A percentile compares a stretch with the other conserved stretches of the same genome.
Evolutionary conservation across 352 stramenopile genomes (phyloP).

Genomic region (Blastocystis sp.): DNA sequence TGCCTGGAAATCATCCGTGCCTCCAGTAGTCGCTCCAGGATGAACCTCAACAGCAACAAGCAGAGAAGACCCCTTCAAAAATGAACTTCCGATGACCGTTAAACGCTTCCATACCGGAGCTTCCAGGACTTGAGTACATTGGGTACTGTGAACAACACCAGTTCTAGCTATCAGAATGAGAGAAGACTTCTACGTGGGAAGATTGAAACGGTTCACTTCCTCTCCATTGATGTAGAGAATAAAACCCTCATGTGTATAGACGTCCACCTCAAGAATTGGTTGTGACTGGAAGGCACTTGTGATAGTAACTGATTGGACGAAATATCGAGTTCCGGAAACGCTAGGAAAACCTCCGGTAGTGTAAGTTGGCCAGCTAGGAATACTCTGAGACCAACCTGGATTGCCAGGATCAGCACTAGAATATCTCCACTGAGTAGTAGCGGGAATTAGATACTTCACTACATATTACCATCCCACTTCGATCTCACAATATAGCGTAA

Average conservation of each 20-base stretch:
- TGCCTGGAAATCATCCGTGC: constrained; percentile 42
- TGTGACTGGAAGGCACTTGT: neutral
- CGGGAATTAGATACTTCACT: constrained; percentile 7
- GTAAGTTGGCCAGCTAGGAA: constrained; percentile 1
- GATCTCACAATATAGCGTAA: constrained; percentile 19
- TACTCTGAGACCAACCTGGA: neutral
- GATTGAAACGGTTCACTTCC: constrained; percentile 54
- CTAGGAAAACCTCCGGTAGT: neutral
- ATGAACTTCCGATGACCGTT: neutral
- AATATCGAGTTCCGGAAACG: constrained; percentile 12
- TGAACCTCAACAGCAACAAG: constrained; percentile 53
- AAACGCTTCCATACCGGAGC: neutral
- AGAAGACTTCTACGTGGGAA: neutral
- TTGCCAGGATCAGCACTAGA: neutral
- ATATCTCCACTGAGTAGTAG: constrained; percentile 1
- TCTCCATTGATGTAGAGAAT: constrained; percentile 64
- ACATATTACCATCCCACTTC: neutral
- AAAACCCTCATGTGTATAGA: constrained; percentile 50
- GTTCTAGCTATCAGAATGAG: neutral
- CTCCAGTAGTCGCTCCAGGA: neutral
- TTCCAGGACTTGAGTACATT: neutral
- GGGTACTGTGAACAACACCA: neutral
- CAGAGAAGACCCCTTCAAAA: neutral
- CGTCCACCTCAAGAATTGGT: constrained; percentile 30
- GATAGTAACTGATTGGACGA: neutral